phyloP scores from a whole-genome alignment of 352 stramenopile genomes.

The Phytophthora citricola region DNA sequence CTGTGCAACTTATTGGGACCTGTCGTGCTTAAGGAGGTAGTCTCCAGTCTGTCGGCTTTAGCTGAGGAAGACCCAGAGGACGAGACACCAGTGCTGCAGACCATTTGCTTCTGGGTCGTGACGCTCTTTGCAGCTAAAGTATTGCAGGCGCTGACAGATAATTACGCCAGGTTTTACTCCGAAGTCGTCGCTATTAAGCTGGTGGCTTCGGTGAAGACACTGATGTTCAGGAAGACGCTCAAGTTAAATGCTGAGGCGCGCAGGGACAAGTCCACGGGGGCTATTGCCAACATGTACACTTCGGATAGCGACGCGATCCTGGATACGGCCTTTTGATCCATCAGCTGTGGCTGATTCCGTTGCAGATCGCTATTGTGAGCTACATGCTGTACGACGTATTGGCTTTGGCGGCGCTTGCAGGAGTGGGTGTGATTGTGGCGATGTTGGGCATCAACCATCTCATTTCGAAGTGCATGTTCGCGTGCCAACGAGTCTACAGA shows the following conservation, averaged over 20 bases:
- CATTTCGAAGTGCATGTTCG: slow-evolving; percentile 44
- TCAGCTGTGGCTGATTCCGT: slow-evolving; percentile 65
- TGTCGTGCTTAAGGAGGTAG: slow-evolving; percentile 50
- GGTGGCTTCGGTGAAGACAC: slow-evolving; percentile 50
- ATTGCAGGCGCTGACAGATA: slow-evolving; percentile 64
- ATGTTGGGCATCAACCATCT: slow-evolving; percentile 47
- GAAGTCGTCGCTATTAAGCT: slow-evolving; percentile 68
- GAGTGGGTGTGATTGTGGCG: slow-evolving; percentile 45
- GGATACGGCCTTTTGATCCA: slow-evolving; percentile 55
- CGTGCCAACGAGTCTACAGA: slow-evolving; percentile 30
- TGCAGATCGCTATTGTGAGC: slow-evolving; percentile 53
- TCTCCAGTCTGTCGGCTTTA: slow-evolving; percentile 39
- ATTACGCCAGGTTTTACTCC: slow-evolving; percentile 52
- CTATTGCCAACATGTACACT: slow-evolving; percentile 74
- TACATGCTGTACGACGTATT: slow-evolving; percentile 58
- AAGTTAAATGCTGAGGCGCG: slow-evolving; percentile 50
- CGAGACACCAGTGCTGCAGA: slow-evolving; percentile 27
- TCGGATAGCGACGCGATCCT: slow-evolving; percentile 58
- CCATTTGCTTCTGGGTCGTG: slow-evolving; percentile 41
- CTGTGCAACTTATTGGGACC: slow-evolving; percentile 60
- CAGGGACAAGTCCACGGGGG: slow-evolving; percentile 53
- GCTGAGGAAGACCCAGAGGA: slow-evolving; percentile 21
- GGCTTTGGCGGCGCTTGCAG: slow-evolving; percentile 43
- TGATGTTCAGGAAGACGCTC: slow-evolving; percentile 65
- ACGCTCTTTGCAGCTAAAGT: slow-evolving; percentile 56